Evolutionary conservation across 371 early-diverging fungal genomes (phyloP), one percentile per base, ranked within the genome.

Genomic region (Mucor irregularis): DNA sequence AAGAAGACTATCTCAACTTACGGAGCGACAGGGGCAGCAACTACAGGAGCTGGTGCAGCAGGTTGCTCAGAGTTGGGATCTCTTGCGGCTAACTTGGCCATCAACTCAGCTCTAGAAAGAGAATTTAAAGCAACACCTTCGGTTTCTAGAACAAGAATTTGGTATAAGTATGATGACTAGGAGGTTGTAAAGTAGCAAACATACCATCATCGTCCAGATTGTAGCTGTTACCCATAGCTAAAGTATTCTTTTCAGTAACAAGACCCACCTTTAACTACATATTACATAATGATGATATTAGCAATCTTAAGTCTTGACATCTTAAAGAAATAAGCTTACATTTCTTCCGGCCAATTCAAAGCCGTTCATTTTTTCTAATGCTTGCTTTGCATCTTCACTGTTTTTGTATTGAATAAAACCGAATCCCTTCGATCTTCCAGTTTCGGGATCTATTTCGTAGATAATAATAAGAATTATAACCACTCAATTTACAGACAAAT

Each of bases 281-380:
- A 38, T 33, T 31, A 28, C 45, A 11, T 39, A 19, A 61, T 38
- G 28, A n/a, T 46, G 28, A 24, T 1, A 35, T 22, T 21, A 35
- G 8, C 6, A 35, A 14, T 7, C 16, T 45, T n/a, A n/a, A n/a
- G n/a, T n/a, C n/a, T n/a, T n/a, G n/a, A n/a, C n/a, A n/a, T n/a
- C n/a, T n/a, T n/a, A n/a, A n/a, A 13, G 33, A 49, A 5, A 30
- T 40, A 38, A 40, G n/a, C 37, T 47, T 43, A 53, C 54, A 55
- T 46, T 47, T 58, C 49, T 55, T 42, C 59, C 56, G 37, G 82
- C 82, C 56, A 95, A 63, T 54, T 89, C 91, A 62, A 88, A 86
- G 1, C 93, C 94, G 63, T 96, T 92, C 89, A 96, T 87, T 58
- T 85, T 85, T 31, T 89, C 87, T 26, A 92, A 67, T 3, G 97